phyloP scores from a whole-genome alignment of 306 rosid species.

The Cotoneaster glaucophyllus region DNA sequence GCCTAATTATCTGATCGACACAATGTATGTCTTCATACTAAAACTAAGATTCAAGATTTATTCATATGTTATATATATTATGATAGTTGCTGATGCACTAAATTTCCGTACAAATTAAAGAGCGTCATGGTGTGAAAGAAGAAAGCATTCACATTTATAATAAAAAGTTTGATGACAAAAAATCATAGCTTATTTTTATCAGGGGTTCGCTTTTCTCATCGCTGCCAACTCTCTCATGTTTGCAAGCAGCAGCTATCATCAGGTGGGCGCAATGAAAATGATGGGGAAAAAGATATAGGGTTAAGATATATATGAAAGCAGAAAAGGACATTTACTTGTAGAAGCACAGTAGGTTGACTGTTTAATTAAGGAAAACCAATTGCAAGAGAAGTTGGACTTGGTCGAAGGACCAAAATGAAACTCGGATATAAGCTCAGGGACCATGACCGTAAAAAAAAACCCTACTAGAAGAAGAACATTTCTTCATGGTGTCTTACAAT shows the following conservation, averaged over 20 bases:
- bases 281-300: neutral
- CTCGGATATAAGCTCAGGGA: neutral
- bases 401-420: neutral
- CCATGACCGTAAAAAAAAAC: neutral
- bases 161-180: neutral
- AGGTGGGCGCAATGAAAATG: neutral
- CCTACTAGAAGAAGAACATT: neutral
- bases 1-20: too few relatives aligned
- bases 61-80: too few relatives aligned
- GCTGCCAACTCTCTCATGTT: neutral
- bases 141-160: neutral
- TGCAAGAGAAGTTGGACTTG: neutral
- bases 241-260: neutral
- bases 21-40: too few relatives aligned
- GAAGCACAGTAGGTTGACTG: neutral
- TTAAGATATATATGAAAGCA: neutral
- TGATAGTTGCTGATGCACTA: neutral
- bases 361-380: neutral
- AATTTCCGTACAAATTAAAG: too few relatives aligned
- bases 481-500: neutral
- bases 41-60: neutral
- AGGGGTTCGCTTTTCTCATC: neutral
- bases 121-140: neutral
- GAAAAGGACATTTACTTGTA: neutral
- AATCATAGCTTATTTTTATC: neutral